Conservation (phyloP, 2,329 filamentous ascomycete genomes). For the Apiospora marii region DNA sequence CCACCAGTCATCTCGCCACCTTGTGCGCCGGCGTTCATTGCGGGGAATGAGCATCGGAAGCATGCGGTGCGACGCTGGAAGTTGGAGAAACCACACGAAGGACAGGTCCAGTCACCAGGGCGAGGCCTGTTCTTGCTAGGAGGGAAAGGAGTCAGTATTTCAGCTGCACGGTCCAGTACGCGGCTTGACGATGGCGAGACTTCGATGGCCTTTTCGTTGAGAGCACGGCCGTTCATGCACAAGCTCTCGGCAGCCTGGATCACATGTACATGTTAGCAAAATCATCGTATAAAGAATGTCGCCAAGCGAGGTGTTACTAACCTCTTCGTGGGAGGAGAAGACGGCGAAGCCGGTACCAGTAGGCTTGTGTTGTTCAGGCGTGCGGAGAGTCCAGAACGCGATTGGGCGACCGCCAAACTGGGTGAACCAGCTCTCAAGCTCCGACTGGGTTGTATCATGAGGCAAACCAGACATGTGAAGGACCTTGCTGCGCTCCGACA, state of each 20-base stretch:
- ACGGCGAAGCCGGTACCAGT: constrained; percentile 98
- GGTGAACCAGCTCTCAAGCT: constrained; percentile 99
- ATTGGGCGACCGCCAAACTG: constrained; percentile 98
- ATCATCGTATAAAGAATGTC: background rate
- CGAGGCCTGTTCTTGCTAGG: constrained; percentile 98
- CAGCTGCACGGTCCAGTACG: constrained; percentile 92
- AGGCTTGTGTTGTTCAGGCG: constrained; percentile 99
- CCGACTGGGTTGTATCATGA: constrained; percentile 97
- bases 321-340: constrained; percentile 99
- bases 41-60: constrained; percentile 99
- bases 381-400: constrained; percentile 98
- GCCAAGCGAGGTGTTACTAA: constrained; percentile 54
- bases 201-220: constrained; percentile 99
- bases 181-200: constrained; percentile 97
- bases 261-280: constrained; percentile 23
- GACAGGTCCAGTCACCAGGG: constrained; percentile 98
- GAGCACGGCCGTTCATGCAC: constrained; percentile 97
- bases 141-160: constrained; percentile 96
- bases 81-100: constrained; percentile 98
- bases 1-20: constrained; percentile 47
- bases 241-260: constrained; percentile 90
- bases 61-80: constrained; percentile 98
- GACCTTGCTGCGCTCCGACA: constrained; percentile 96
- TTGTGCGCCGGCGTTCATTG: constrained; percentile 76
- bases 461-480: constrained; percentile 97